Percentiles rank a stretch among this genome's conserved stretches.
These are phyloP conservation scores for Candida vartiovaarae DNA, from an alignment of 805 yeast genomes.

Conservation along the genomic window DNA sequence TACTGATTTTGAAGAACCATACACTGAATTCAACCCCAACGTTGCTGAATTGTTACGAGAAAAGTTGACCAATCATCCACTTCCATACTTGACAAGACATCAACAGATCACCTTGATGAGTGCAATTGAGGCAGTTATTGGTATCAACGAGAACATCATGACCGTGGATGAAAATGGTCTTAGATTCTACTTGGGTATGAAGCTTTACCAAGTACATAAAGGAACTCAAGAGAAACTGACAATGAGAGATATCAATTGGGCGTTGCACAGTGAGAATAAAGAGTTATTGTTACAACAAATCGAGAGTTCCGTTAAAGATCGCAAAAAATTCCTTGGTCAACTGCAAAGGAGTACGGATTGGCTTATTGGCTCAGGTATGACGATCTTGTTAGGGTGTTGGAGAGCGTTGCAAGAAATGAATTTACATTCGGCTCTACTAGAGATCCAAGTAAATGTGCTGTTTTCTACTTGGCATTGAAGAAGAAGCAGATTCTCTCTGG, in stretches of 20 bases:
- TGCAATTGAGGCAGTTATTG: conserved; percentile 56
- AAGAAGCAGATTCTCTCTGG: conserved; percentile 74
- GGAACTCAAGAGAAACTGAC: conserved; percentile 46
- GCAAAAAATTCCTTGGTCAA: conserved; percentile 55
- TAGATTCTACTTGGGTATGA: conserved; percentile 64
- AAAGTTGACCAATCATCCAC: conserved; percentile 52
- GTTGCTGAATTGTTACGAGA: conserved; percentile 47
- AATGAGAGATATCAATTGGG: conserved; percentile 85
- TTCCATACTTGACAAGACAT: conserved; percentile 83
- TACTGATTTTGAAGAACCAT: conserved; percentile 29
- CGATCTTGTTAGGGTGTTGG: conserved; percentile 47
- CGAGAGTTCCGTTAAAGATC: conserved; percentile 31
- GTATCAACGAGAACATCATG: conserved; percentile 37
- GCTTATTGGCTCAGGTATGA: conserved; percentile 59
- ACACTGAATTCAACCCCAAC: conserved; percentile 31
- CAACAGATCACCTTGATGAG: conserved; percentile 80
- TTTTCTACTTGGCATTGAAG: conserved; percentile 69
- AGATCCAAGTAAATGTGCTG: conserved; percentile 70
- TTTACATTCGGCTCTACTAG: conserved; percentile 47
- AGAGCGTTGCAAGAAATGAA: conserved; percentile 64
- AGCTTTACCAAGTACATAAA: conserved; percentile 50
- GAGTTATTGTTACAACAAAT: conserved; percentile 52
- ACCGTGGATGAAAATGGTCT: conserved; percentile 48
- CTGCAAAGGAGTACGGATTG: conserved; percentile 53
- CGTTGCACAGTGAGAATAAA: conserved; percentile 73